Conservation (phyloP, 202 grass and related monocot species). For the Zizania palustris region DNA sequence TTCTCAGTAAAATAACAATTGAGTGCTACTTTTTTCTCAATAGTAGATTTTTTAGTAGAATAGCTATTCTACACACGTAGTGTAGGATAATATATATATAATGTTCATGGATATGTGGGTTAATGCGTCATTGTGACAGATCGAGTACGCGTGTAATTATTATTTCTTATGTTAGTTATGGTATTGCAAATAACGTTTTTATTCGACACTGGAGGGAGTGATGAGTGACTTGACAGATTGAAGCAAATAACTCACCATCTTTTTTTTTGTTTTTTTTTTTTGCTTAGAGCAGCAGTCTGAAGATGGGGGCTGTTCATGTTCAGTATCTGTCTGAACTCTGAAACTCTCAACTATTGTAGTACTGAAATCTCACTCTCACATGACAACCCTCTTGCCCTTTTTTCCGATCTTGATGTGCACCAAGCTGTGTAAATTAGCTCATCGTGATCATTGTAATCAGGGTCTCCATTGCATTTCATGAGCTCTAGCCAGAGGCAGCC, state of each 20-base stretch:
- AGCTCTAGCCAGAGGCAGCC: neutral
- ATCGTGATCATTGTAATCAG: neutral
- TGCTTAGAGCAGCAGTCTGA: too few species aligned
- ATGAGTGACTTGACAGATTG: conserved; percentile 62
- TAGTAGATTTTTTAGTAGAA: too few species aligned
- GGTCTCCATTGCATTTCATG: neutral
- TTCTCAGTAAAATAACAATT: too few species aligned
- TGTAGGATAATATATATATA: too few species aligned
- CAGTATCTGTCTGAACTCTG: conserved; percentile 13
- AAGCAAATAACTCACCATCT: conserved; percentile 75
- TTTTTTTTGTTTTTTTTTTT: neutral
- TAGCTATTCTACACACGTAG: too few species aligned
- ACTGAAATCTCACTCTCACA: conserved; percentile 4
- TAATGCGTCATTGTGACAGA: conserved; percentile 45
- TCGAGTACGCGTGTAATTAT: conserved; percentile 58
- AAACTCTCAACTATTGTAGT: neutral
- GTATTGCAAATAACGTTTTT: conserved; percentile 54
- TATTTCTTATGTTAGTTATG: conserved; percentile 65
- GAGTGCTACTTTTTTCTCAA: too few species aligned
- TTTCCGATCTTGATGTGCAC: conserved; percentile 18
- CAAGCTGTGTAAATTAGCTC: conserved; percentile 4
- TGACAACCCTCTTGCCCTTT: neutral
- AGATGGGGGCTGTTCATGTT: too few species aligned
- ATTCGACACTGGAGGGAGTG: conserved; percentile 33
- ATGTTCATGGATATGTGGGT: conserved; percentile 50